phyloP scores from a whole-genome alignment of 2,329 filamentous ascomycete species.

The Apiospora phragmitis region DNA sequence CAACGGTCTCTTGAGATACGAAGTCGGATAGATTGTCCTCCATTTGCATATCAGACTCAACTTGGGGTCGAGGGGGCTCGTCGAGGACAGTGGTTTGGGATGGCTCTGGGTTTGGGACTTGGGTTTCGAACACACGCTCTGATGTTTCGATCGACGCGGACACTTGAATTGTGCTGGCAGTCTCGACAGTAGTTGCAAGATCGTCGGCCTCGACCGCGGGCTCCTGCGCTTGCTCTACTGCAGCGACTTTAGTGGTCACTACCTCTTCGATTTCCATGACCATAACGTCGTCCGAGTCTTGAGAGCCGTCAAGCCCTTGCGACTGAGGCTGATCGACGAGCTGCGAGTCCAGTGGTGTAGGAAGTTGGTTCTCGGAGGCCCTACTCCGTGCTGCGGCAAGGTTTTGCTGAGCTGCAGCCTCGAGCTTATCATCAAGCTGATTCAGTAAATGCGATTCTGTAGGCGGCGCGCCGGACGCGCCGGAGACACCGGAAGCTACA shows the following conservation, averaged over 20 bases:
- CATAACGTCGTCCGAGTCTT: background rate
- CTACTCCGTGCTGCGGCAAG: background rate
- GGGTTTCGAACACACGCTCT: conserved; percentile 3
- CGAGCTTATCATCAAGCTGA: conserved; percentile 3
- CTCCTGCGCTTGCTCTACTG: background rate
- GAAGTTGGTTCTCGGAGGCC: conserved; percentile 4
- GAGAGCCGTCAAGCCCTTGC: background rate
- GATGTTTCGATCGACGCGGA: background rate
- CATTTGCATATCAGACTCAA: background rate
- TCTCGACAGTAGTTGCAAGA: background rate
- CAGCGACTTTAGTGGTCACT: background rate
- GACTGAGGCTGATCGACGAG: background rate
- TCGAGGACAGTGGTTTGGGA: background rate
- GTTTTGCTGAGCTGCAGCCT: background rate
- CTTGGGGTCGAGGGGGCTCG: background rate
- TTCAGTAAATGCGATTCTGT: background rate
- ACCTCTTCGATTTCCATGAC: background rate
- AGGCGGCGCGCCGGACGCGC: background rate
- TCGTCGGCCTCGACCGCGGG: background rate
- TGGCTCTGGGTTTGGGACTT: background rate
- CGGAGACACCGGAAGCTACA: background rate
- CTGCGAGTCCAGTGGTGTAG: conserved; percentile 12
- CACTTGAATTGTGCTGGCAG: background rate
- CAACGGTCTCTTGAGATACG: conserved; percentile 9
- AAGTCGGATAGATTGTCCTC: background rate